Conservation (phyloP, 2,329 filamentous ascomycete genomes). For the Nothophaeocryptopus gaeumannii region DNA sequence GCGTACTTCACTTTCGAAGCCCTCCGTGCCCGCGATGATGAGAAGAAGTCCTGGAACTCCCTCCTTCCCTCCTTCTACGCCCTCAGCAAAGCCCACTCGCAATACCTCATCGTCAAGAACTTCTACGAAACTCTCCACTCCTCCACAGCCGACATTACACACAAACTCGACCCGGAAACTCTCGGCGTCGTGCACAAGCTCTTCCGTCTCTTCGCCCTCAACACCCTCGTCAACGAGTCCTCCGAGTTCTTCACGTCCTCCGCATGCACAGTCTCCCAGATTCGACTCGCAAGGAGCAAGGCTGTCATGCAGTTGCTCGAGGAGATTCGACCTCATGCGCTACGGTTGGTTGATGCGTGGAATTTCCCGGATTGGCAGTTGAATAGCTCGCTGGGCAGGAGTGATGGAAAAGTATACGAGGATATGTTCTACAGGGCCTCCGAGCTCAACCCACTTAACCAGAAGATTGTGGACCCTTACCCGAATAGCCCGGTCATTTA, state of each 20-base stretch:
- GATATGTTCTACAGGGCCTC: conserved; percentile 72
- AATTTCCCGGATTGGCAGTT: conserved; percentile 76
- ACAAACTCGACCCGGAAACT: conserved; percentile 58
- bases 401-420: conserved; percentile 73
- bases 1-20: conserved; percentile 74
- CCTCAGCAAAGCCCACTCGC: conserved; percentile 69
- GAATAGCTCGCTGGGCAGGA: conserved; percentile 66
- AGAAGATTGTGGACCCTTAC: conserved; percentile 69
- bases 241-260: conserved; percentile 69
- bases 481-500: conserved; percentile 61
- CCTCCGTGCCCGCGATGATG: conserved; percentile 68
- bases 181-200: conserved; percentile 61
- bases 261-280: conserved; percentile 69
- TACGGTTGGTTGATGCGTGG: conserved; percentile 71
- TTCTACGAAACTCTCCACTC: conserved; percentile 69
- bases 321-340: conserved; percentile 70
- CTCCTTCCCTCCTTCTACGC: conserved; percentile 76
- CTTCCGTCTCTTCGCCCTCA: conserved; percentile 63
- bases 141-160: conserved; percentile 42
- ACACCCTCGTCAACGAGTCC: conserved; percentile 67
- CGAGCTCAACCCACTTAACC: conserved; percentile 70
- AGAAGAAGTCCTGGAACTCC: conserved; percentile 75
- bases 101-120: conserved; percentile 76
- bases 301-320: conserved; percentile 67
- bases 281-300: conserved; percentile 65